Percentiles rank a stretch among this genome's conserved stretches.
Evolutionary conservation across 2,329 filamentous ascomycete genomes (phyloP).

Genomic region (Cadophora malorum): DNA sequence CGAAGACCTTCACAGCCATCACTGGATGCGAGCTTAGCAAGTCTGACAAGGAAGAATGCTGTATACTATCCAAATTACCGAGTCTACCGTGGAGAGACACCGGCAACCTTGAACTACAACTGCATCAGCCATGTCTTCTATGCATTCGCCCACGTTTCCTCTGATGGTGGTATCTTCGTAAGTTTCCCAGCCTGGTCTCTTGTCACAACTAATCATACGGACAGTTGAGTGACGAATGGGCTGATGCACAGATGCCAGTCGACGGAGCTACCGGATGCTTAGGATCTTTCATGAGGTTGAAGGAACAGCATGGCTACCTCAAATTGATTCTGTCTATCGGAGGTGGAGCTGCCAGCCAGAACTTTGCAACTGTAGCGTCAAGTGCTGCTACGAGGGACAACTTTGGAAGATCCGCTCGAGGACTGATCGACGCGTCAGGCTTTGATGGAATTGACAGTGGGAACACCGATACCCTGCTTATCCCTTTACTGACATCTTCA

Average conservation of each 20-base stretch:
- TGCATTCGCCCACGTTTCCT: slow-evolving; percentile 76
- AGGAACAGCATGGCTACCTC: slow-evolving; percentile 72
- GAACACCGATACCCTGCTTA: slow-evolving; percentile 36
- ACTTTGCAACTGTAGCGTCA: slow-evolving; percentile 71
- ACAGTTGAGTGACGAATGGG: slow-evolving; percentile 81
- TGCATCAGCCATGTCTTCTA: slow-evolving; percentile 85
- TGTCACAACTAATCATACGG: slow-evolving; percentile 26
- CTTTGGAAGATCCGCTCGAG: slow-evolving; percentile 72
- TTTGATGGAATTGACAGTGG: slow-evolving; percentile 80
- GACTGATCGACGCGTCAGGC: slow-evolving; percentile 72
- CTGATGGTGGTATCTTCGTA: slow-evolving; percentile 78
- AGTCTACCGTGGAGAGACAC: slow-evolving; percentile 75
- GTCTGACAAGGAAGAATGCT: slow-evolving; percentile 71
- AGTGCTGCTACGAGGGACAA: slow-evolving; percentile 66
- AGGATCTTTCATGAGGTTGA: slow-evolving; percentile 75
- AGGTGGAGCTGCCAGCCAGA: slow-evolving; percentile 67
- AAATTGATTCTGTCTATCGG: slow-evolving; percentile 81
- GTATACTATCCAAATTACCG: slow-evolving; percentile 86
- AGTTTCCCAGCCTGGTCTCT: slow-evolving; percentile 45
- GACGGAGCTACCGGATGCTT: slow-evolving; percentile 75
- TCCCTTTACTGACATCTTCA: slow-evolving; percentile 14
- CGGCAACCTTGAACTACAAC: slow-evolving; percentile 74
- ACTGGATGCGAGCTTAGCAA: slow-evolving; percentile 43
- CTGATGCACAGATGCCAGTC: slow-evolving; percentile 74
- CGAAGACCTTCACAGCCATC: slow-evolving; percentile 44